These are phyloP conservation scores for Liriodendron chinense DNA, from an alignment of 164 flowering plant species.

Conservation along the genomic window DNA sequence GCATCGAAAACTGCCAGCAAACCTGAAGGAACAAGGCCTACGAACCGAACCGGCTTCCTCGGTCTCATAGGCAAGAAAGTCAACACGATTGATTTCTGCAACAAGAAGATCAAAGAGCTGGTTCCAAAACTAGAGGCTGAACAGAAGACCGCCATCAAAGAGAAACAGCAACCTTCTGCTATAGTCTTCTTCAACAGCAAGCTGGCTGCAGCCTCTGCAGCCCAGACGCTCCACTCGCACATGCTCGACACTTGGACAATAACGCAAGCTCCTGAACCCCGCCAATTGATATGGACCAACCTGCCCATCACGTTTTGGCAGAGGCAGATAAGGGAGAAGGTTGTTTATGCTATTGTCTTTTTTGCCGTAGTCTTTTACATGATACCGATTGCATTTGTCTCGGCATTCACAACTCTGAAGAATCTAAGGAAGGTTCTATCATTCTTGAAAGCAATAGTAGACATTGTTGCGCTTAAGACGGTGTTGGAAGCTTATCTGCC, in stretches of 20 bases:
- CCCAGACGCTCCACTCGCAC: slow-evolving; percentile 69
- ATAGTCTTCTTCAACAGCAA: slow-evolving; percentile 69
- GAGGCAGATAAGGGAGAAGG: slow-evolving; percentile 59
- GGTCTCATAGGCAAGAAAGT: slow-evolving; percentile 75
- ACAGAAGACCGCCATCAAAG: slow-evolving; percentile 62
- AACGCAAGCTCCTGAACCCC: slow-evolving; percentile 76
- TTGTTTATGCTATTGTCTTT: slow-evolving; percentile 62
- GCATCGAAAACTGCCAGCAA: slow-evolving; percentile 42
- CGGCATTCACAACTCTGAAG: slow-evolving; percentile 79
- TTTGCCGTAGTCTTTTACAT: slow-evolving; percentile 72
- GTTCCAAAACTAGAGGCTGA: slow-evolving; percentile 69
- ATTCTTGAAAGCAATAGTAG: slow-evolving; percentile 61
- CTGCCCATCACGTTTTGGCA: slow-evolving; percentile 50
- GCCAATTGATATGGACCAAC: slow-evolving; percentile 73
- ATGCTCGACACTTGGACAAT: slow-evolving; percentile 76
- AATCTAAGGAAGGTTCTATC: slow-evolving; percentile 72
- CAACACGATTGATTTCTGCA: slow-evolving; percentile 71
- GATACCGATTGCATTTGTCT: slow-evolving; percentile 76
- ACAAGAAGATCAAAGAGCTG: slow-evolving; percentile 60
- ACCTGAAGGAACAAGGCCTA: slow-evolving; percentile 68
- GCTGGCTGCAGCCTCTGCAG: slow-evolving; percentile 67
- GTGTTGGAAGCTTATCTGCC: slow-evolving; percentile 90
- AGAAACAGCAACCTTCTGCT: slow-evolving; percentile 69
- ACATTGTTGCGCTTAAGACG: slow-evolving; percentile 42
- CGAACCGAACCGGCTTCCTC: slow-evolving; percentile 62